Percentiles rank a stretch among this genome's conserved stretches.
Evolutionary conservation across 805 yeast species (phyloP).

Genomic region (Monosporozyma yasuniensis): DNA sequence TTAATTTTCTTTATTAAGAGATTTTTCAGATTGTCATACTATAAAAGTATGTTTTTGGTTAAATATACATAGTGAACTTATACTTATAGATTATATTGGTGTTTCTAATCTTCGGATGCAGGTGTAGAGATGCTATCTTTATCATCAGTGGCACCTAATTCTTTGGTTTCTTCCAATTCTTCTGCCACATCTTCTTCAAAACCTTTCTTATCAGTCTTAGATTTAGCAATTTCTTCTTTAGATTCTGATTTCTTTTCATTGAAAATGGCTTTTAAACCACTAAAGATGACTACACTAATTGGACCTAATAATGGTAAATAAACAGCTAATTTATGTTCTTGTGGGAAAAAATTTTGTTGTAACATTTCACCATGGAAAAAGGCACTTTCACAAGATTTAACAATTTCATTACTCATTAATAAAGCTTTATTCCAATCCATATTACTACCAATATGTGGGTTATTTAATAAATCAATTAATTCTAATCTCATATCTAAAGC

Average conservation of each 20-base stretch:
- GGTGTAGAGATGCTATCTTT: background rate
- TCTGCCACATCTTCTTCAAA: constrained; percentile 1
- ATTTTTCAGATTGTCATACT: background rate
- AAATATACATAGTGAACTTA: background rate
- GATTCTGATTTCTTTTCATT: constrained; percentile 26
- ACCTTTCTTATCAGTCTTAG: background rate
- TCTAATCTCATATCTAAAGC: constrained; percentile 38
- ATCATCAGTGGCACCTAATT: constrained; percentile 7
- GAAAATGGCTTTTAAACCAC: constrained; percentile 42
- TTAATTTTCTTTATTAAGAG: background rate
- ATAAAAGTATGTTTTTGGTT: background rate
- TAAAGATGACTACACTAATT: constrained; percentile 49
- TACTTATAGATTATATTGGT: background rate
- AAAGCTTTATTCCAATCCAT: constrained; percentile 44
- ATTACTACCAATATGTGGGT: constrained; percentile 26
- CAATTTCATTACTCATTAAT: constrained; percentile 41
- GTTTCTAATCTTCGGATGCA: background rate
- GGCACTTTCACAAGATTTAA: constrained; percentile 45
- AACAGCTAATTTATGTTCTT: constrained; percentile 91
- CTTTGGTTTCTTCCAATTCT: constrained; percentile 4
- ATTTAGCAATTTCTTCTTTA: background rate
- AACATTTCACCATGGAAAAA: constrained; percentile 94
- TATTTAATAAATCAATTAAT: constrained; percentile 23
- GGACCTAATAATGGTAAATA: constrained; percentile 90
- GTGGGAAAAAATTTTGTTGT: constrained; percentile 89